Conservation (phyloP, 768 basidiomycete species). For the Daedaleopsis sinensis region DNA sequence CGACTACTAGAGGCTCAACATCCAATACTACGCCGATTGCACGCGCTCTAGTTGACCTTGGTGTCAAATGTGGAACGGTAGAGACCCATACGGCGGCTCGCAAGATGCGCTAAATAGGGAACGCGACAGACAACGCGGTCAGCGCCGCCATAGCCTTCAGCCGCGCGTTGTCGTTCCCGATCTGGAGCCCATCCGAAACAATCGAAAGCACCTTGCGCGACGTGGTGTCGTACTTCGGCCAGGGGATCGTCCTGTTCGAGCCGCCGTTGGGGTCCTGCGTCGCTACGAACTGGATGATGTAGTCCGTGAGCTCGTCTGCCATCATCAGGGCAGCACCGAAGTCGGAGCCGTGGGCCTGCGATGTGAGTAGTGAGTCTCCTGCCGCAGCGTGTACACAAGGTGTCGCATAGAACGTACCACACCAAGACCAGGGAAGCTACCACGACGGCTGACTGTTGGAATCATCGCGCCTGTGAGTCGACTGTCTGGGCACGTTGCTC, state of each 20-base stretch:
- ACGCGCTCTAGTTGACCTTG: no score
- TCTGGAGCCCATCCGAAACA: constrained; percentile 26
- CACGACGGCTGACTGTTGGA: constrained; percentile 3
- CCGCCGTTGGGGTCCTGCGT: constrained; percentile 45
- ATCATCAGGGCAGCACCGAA: constrained; percentile 15
- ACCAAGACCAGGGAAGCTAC: not conserved
- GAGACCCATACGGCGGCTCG: no score
- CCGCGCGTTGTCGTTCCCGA: not conserved
- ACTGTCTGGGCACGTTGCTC: not conserved
- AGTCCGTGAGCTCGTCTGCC: constrained; percentile 44
- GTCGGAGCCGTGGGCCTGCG: constrained; percentile 26
- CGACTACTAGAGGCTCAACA: no score
- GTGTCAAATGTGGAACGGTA: no score
- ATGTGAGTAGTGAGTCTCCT: not conserved
- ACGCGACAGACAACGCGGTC: not conserved
- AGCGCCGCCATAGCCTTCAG: not conserved
- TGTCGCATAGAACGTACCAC: not conserved
- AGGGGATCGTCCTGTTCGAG: constrained; percentile 34
- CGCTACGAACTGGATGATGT: constrained; percentile 45
- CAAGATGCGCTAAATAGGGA: not conserved
- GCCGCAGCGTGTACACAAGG: not conserved
- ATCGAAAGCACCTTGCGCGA: constrained; percentile 36
- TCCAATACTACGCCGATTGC: no score
- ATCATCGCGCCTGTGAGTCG: not conserved
- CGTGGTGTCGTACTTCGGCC: constrained; percentile 46